Evolutionary conservation across 108 stramenopile species (phyloP), one percentile per base, ranked within the genome.

Genomic region (Epithemia pelagica): DNA sequence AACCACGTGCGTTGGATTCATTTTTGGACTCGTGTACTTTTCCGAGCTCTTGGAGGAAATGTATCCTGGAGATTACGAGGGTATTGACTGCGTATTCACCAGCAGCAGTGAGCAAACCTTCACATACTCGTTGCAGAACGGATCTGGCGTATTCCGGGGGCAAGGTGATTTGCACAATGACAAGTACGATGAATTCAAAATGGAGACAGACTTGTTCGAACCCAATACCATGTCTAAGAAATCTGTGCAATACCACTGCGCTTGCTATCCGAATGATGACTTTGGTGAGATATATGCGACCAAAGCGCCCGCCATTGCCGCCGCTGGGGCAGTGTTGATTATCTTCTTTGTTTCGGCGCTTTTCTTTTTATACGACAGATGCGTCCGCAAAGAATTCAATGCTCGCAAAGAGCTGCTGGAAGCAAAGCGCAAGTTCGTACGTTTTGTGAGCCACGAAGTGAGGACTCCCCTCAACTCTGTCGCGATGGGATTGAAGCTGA

Each of bases 341-440:
- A 77, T 83, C 28, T 28, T 67, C 20, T 67, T 83, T 30, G 70
- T 68, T 8, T 64, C 71, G 26, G 19, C 77, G 10, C 53, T 79
- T 23, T 83, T 83, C 65, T 69, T 76, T 46, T 23, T 79, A 22
- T 83, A 83, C 57, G 82, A 83, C 32, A 74, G 37, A 33, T 83
- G 65, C 59, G 78, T 83, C 20, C 72, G 67, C 2, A 55, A 63
- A 30, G 82, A 83, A 68, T 79, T 79, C 58, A 33, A 69, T 29
- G 67, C 68, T 27, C 69, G 69, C 32, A 28, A 68, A 20, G 23
- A 67, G 24, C 60, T 82, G 2, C 60, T 82, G 21, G 75, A 78
- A 32, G 78, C 78, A 18, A 82, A 78, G 61, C 74, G 81, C 21
- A 54, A 55, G 29, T 82, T 78, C 51, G 71, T 82, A 18, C 66